Percentiles rank a stretch among this genome's conserved stretches.
Evolutionary conservation across 2,329 filamentous ascomycete species (phyloP).

Genomic region (Pseudogymnoascus sp.): DNA sequence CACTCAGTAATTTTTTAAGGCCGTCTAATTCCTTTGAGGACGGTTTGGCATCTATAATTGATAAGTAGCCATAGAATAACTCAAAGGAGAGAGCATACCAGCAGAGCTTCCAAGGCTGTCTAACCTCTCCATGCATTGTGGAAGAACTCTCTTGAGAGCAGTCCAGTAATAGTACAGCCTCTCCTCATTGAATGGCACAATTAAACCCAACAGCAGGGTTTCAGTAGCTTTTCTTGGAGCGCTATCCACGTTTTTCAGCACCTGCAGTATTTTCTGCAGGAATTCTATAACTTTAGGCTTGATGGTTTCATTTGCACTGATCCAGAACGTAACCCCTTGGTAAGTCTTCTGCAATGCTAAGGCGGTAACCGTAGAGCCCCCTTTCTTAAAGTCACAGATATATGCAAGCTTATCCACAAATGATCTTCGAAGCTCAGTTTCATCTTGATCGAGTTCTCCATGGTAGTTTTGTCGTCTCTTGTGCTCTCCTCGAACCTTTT

Average conservation of each 20-base stretch:
- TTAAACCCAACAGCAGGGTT: constrained; percentile 1
- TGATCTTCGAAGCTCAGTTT: constrained; percentile 1
- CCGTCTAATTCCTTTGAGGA: too few species aligned
- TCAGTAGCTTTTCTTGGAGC: constrained; percentile 9
- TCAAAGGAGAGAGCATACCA: neutral
- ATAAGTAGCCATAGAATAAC: neutral
- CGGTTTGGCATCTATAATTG: neutral
- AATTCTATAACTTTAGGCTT: constrained; percentile 1
- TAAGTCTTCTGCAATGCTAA: constrained; percentile 13
- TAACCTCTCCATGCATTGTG: constrained; percentile 2
- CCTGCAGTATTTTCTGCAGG: constrained; percentile 1
- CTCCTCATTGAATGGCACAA: constrained; percentile 11
- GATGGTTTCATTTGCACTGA: constrained; percentile 12
- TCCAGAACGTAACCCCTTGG: constrained; percentile 12
- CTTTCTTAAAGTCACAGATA: constrained; percentile 14
- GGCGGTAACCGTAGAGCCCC: constrained; percentile 15
- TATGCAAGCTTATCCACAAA: constrained; percentile 15
- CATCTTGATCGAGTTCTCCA: too few species aligned
- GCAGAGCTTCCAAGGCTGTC: constrained; percentile 1
- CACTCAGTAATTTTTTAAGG: too few species aligned
- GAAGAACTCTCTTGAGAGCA: neutral
- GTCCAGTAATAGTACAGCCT: constrained; percentile 8
- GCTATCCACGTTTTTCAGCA: constrained; percentile 13
- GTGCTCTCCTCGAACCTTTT: too few species aligned
- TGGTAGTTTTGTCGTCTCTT: too few species aligned